These are phyloP conservation scores for Santalum album DNA, from an alignment of 164 flowering plant species.

Conservation along the genomic window DNA sequence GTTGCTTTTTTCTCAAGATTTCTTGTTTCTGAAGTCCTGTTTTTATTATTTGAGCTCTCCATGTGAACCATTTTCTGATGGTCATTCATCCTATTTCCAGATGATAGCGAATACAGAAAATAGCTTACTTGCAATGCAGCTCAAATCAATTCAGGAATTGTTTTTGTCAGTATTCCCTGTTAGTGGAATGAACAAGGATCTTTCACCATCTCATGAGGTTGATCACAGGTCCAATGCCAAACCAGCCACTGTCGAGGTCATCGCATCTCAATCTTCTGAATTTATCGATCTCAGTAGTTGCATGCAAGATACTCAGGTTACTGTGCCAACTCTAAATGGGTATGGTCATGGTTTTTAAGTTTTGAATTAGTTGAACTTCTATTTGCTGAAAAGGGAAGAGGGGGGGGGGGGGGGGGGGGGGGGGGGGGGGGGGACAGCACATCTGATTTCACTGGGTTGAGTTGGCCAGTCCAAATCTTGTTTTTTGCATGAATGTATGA, in stretches of 20 bases:
- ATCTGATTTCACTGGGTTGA: too few relatives aligned
- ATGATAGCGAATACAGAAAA: conserved; percentile 36
- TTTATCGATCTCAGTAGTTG: conserved; percentile 63
- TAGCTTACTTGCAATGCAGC: conserved; percentile 30
- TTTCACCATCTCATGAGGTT: conserved; percentile 11
- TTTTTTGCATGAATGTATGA: too few relatives aligned
- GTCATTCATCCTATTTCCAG: conserved; percentile 27
- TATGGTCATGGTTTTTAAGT: conserved; percentile 23
- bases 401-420: too few relatives aligned
- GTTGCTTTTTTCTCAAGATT: conserved; percentile 21
- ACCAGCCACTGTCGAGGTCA: conserved; percentile 16
- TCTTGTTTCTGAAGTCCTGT: not conserved
- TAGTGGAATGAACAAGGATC: conserved; percentile 18
- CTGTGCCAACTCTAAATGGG: conserved; percentile 90
- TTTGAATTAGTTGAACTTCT: too few relatives aligned
- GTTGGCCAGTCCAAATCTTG: too few relatives aligned
- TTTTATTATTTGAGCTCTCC: not conserved
- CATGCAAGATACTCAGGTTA: conserved; percentile 53
- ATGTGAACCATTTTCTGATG: not conserved
- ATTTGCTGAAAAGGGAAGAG: too few relatives aligned
- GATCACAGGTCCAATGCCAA: conserved; percentile 7
- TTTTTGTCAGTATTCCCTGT: conserved; percentile 41
- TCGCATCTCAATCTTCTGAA: conserved; percentile 34
- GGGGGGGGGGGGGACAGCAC: too few relatives aligned
- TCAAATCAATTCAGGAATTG: conserved; percentile 43